A percentile compares a stretch with the other conserved stretches of the same genome.
These are phyloP conservation scores for Anacardium occidentale DNA, from an alignment of 345 rosid genomes.

Conservation along the genomic window DNA sequence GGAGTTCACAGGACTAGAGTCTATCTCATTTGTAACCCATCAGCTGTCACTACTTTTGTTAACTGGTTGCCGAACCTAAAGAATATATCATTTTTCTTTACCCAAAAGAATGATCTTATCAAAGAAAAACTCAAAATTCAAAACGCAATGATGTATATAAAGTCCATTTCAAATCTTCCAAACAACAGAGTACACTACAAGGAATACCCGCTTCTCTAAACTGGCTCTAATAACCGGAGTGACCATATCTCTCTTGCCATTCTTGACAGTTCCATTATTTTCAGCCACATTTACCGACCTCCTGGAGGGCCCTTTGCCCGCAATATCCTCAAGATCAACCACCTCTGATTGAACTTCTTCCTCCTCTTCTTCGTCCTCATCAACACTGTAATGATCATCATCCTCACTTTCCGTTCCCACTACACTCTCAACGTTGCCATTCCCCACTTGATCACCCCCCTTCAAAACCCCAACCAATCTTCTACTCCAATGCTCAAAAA, in stretches of 20 bases:
- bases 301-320: conserved; percentile 84
- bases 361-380: conserved; percentile 27
- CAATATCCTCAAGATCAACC: conserved; percentile 93
- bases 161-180: neutral
- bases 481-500: conserved; percentile 64
- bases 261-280: conserved; percentile 47
- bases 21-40: neutral
- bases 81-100: neutral
- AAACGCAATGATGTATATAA: neutral
- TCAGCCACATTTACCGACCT: conserved; percentile 37
- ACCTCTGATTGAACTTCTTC: conserved; percentile 36
- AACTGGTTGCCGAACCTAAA: neutral
- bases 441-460: conserved; percentile 38
- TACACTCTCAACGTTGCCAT: conserved; percentile 37
- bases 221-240: conserved; percentile 93
- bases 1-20: neutral
- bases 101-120: neutral
- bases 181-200: neutral
- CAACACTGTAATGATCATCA: conserved; percentile 23
- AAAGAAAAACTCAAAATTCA: neutral
- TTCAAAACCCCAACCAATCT: conserved; percentile 53
- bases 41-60: neutral
- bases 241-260: conserved; percentile 82
- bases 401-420: conserved; percentile 44
- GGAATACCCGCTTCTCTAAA: conserved; percentile 82